phyloP scores from a whole-genome alignment of 2,329 filamentous ascomycete species.

The Orbilia brochopaga region DNA sequence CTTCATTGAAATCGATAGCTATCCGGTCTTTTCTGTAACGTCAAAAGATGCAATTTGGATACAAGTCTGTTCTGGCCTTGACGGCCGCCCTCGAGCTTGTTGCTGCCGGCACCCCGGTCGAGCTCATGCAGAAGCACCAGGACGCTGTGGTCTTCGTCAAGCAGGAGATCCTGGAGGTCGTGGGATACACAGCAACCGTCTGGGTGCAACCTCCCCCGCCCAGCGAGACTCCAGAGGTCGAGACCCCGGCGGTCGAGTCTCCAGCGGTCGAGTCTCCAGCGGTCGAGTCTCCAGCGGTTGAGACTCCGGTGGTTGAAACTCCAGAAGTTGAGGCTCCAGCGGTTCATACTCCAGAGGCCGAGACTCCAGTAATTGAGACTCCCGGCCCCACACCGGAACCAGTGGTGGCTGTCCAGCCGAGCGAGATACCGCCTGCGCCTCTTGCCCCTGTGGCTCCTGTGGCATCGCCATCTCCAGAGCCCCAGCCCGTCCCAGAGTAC shows the following conservation, averaged over 20 bases:
- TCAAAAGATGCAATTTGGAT: slow-evolving; percentile 44
- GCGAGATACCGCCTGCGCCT: not conserved
- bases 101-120: slow-evolving; percentile 19
- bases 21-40: not conserved
- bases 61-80: slow-evolving; percentile 30
- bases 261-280: not conserved
- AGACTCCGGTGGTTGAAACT: slow-evolving; percentile 3
- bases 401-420: slow-evolving; percentile 58
- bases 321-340: not conserved
- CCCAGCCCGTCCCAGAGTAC: slow-evolving; percentile 16
- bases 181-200: slow-evolving; percentile 44
- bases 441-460: slow-evolving; percentile 55
- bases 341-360: slow-evolving; percentile 5
- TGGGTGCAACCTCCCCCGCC: slow-evolving; percentile 48
- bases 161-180: slow-evolving; percentile 45
- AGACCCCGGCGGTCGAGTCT: slow-evolving; percentile 28
- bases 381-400: slow-evolving; percentile 57
- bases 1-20: slow-evolving; percentile 1
- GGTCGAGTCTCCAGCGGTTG: slow-evolving; percentile 3
- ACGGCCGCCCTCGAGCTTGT: slow-evolving; percentile 32
- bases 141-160: slow-evolving; percentile 47
- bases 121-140: slow-evolving; percentile 34
- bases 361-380: slow-evolving; percentile 3
- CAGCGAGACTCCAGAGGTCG: slow-evolving; percentile 20
- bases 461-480: slow-evolving; percentile 55